Percentiles rank a stretch among this genome's conserved stretches.
Evolutionary conservation across 345 rosid species (phyloP).

Genomic region (Erucastrum elatum): DNA sequence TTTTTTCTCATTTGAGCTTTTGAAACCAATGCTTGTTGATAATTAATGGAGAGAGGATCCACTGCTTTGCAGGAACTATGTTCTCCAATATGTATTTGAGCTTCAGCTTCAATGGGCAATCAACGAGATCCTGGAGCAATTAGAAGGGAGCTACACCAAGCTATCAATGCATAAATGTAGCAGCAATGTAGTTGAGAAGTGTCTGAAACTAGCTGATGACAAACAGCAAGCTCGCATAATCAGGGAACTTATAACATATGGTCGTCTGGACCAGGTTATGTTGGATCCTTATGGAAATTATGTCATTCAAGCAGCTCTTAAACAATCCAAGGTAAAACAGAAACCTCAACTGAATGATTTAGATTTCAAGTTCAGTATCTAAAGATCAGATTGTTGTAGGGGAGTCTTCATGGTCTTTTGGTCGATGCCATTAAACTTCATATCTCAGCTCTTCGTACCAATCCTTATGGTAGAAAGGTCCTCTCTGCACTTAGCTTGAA

Average conservation of each 20-base stretch:
- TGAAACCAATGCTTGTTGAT: background rate
- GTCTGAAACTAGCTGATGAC: constrained; percentile 60
- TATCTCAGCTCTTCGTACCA: constrained; percentile 59
- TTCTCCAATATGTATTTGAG: constrained; percentile 68
- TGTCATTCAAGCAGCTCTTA: constrained; percentile 80
- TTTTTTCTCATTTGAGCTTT: background rate
- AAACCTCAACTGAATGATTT: background rate
- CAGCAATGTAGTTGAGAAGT: constrained; percentile 90
- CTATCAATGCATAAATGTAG: constrained; percentile 84
- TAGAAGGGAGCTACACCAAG: constrained; percentile 71
- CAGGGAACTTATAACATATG: constrained; percentile 55
- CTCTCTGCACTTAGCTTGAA: constrained; percentile 60
- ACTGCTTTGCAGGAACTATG: constrained; percentile 60
- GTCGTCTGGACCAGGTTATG: constrained; percentile 70
- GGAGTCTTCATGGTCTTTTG: constrained; percentile 54
- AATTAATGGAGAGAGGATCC: background rate
- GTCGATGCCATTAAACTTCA: constrained; percentile 66
- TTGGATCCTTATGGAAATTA: constrained; percentile 85
- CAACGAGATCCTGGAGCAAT: constrained; percentile 52
- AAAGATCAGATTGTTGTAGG: constrained; percentile 46
- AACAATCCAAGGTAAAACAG: constrained; percentile 52
- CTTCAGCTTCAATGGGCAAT: constrained; percentile 62
- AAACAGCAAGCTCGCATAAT: constrained; percentile 48
- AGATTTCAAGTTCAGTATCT: background rate
- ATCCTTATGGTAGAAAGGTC: constrained; percentile 85